Evolutionary conservation across 208 protist species (phyloP).

Genomic region (Crithidia fasciculata): DNA sequence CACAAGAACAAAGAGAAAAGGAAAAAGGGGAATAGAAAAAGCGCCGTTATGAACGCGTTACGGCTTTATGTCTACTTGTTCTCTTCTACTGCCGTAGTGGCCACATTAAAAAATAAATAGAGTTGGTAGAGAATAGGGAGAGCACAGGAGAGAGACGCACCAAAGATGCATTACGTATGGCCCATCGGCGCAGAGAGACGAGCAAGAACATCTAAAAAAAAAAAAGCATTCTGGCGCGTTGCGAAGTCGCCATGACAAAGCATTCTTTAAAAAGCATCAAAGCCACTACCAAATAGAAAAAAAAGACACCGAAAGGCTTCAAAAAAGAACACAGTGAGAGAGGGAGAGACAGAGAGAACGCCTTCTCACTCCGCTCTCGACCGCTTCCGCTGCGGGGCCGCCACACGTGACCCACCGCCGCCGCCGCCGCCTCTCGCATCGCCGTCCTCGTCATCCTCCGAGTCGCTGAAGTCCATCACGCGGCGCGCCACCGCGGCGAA

Average conservation of each 20-base stretch:
- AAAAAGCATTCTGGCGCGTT: background rate
- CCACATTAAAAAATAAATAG: too few species aligned
- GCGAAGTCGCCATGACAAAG: background rate
- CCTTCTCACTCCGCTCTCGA: constrained; percentile 6
- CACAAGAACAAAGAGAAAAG: too few species aligned
- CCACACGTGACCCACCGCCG: background rate
- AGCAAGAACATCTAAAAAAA: constrained; percentile 4
- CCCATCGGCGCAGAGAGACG: too few species aligned
- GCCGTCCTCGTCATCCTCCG: constrained; percentile 24
- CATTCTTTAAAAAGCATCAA: constrained; percentile 19
- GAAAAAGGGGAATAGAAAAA: too few species aligned
- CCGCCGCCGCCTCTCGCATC: background rate
- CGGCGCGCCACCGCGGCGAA: constrained; percentile 49
- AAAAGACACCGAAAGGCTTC: background rate
- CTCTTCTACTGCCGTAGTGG: too few species aligned
- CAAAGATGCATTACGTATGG: background rate
- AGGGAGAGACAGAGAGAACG: background rate
- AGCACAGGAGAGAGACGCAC: background rate
- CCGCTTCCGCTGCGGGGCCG: constrained; percentile 25
- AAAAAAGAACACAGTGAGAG: background rate
- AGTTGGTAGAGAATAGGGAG: background rate
- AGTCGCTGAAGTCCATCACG: constrained; percentile 46
- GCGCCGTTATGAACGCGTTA: too few species aligned
- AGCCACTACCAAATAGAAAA: background rate
- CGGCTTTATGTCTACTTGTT: too few species aligned